Evolutionary conservation across 1,139 yeast genomes (phyloP).

Genomic region (Yamadazyma triangularis): DNA sequence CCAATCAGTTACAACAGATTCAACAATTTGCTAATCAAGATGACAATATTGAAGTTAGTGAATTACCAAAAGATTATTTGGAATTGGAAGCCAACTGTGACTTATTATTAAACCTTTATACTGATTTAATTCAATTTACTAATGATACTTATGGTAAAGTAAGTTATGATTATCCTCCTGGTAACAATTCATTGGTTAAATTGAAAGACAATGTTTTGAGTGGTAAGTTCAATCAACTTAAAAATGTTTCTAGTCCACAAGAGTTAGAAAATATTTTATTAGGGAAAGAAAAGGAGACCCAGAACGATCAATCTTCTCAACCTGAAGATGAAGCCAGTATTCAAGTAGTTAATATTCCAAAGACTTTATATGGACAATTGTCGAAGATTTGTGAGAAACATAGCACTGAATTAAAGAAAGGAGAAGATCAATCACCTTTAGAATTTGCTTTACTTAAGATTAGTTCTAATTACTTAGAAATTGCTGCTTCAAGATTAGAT

Average conservation of each 20-base stretch:
- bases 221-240: slow-evolving; percentile 53
- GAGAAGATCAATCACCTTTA: slow-evolving; percentile 29
- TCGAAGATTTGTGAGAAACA: slow-evolving; percentile 31
- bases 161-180: slow-evolving; percentile 74
- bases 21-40: slow-evolving; percentile 35
- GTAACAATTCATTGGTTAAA: slow-evolving; percentile 42
- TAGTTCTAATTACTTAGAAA: slow-evolving; percentile 53
- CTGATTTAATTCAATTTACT: slow-evolving; percentile 55
- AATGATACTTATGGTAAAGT: slow-evolving; percentile 58
- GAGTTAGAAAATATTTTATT: slow-evolving; percentile 54
- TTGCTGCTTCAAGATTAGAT: slow-evolving; percentile 57
- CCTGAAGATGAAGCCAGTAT: slow-evolving; percentile 16
- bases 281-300: slow-evolving; percentile 19
- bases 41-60: slow-evolving; percentile 44
- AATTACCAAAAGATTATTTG: slow-evolving; percentile 69
- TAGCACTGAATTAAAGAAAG: slow-evolving; percentile 37
- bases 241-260: slow-evolving; percentile 58
- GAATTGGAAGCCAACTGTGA: slow-evolving; percentile 65
- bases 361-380: slow-evolving; percentile 44
- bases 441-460: slow-evolving; percentile 53
- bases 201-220: slow-evolving; percentile 50
- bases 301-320: background rate
- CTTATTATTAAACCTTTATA: slow-evolving; percentile 54
- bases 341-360: slow-evolving; percentile 37
- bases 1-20: slow-evolving; percentile 39